These are phyloP conservation scores for Suillus weaverae DNA, from an alignment of 768 basidiomycete species.

Conservation along the genomic window DNA sequence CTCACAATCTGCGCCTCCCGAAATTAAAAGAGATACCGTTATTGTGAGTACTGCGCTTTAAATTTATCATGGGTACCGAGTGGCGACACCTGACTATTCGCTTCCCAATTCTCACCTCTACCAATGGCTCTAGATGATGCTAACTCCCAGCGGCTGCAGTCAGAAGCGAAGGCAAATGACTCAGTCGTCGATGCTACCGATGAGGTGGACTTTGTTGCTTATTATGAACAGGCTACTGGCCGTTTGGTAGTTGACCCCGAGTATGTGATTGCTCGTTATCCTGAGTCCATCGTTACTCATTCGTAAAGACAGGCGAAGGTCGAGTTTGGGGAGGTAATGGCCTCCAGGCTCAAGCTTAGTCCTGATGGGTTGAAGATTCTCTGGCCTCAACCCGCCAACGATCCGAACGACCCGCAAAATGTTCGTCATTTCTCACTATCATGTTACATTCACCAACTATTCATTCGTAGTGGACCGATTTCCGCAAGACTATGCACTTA, in stretches of 20 bases:
- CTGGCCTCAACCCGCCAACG: constrained; percentile 55
- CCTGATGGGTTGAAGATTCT: constrained; percentile 46
- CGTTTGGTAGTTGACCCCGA: constrained; percentile 61
- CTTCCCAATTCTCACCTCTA: not conserved
- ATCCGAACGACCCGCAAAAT: constrained; percentile 55
- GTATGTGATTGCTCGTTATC: constrained; percentile 35
- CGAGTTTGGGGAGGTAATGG: constrained; percentile 50
- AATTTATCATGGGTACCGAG: not conserved
- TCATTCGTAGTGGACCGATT: constrained; percentile 42
- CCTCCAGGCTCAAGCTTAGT: constrained; percentile 46
- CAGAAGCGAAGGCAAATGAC: not conserved
- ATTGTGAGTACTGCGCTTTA: not conserved
- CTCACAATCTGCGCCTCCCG: not conserved
- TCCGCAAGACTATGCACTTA: constrained; percentile 47
- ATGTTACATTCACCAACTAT: not conserved
- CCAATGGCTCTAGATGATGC: not conserved
- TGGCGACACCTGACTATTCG: not conserved
- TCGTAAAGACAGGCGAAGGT: constrained; percentile 42
- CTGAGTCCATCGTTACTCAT: not conserved
- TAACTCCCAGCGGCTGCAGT: not conserved
- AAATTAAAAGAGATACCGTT: not conserved
- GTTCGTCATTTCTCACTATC: constrained; percentile 27
- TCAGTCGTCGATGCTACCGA: not conserved
- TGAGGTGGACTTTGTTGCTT: constrained; percentile 37
- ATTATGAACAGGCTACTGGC: constrained; percentile 57